Base-by-base conservation (phyloP, 306 rosid species). In the Trifolium pratense region DNA sequence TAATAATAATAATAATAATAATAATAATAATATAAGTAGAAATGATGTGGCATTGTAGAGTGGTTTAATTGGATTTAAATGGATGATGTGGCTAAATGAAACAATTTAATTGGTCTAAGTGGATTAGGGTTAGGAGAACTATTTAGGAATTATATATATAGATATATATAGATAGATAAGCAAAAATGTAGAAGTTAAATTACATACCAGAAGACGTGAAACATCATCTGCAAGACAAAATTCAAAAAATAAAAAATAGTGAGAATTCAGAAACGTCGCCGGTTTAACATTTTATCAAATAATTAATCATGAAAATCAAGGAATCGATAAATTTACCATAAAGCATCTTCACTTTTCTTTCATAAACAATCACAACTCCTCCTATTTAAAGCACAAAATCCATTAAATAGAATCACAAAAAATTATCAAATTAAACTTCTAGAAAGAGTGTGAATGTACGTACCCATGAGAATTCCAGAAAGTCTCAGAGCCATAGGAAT, bases 401-500 rank as follows among this genome's bases (percentile, higher is more conserved):
- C 34, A 52, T 71, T 40, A 73, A 70, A 23, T 49, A 23, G 59
- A 31, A 51, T 4, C 21, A 25, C 16, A 2, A 29, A 29, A 37
- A 36, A 17, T 59, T 4, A 46, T 39, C 15, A 43, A 37, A 74
- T 46, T 36, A n/a, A n/a, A n/a, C n/a, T n/a, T n/a, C n/a, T n/a
- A 21, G 25, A n/a, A 2, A 17, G 18, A 32, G 73, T n/a, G 56
- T 17, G 43, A 53, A 34, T 18, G 29, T 59, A 29, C 32, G 32
- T 29, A 62, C 99, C 99, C 99, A 94, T 94, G 78, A 94, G 97
- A 84, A 94, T 94, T 36, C 99, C 96, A 1, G 97, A 89, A 68
- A 94, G 96, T 60, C 99, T 75, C 18, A 94, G 95, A 78, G 96
- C 95, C 97, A 94, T 89, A 1, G 99, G 99, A 86, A 91, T 84